Evolutionary conservation across 139 green algal species (phyloP).

Genomic region (Chlorella vulgaris): DNA sequence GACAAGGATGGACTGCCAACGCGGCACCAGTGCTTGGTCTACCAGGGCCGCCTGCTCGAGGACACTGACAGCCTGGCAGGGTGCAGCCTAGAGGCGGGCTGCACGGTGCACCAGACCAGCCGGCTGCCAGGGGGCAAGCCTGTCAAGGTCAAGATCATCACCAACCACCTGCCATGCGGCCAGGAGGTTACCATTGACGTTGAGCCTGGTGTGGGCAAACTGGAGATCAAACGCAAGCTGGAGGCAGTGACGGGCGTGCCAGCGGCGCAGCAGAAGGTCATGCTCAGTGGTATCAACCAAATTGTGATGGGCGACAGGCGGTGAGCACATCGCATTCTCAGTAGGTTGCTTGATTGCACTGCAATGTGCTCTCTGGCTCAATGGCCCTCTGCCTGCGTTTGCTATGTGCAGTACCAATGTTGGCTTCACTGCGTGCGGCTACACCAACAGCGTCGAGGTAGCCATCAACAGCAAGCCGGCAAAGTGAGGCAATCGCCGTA

Average conservation of each 20-base stretch:
- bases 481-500: not conserved
- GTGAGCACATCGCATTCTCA: too few relatives aligned
- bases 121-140: conserved; percentile 41
- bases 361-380: not conserved
- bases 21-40: conserved; percentile 47
- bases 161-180: conserved; percentile 63
- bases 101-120: conserved; percentile 31
- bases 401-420: conserved; percentile 48
- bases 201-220: conserved; percentile 44
- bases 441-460: conserved; percentile 43
- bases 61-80: not conserved
- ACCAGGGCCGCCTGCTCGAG: conserved; percentile 39
- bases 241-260: conserved; percentile 55
- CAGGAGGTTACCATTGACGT: conserved; percentile 62
- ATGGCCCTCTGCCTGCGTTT: not conserved
- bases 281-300: conserved; percentile 64
- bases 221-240: conserved; percentile 60
- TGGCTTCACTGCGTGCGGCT: conserved; percentile 42
- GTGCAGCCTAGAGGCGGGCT: conserved; percentile 10
- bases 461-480: conserved; percentile 22
- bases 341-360: not conserved
- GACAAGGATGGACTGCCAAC: conserved; percentile 39
- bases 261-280: conserved; percentile 59
- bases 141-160: conserved; percentile 64
- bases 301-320: conserved; percentile 67